Evolutionary conservation across 352 stramenopile species (phyloP).

Genomic region (Peronosclerospora sorghi): DNA sequence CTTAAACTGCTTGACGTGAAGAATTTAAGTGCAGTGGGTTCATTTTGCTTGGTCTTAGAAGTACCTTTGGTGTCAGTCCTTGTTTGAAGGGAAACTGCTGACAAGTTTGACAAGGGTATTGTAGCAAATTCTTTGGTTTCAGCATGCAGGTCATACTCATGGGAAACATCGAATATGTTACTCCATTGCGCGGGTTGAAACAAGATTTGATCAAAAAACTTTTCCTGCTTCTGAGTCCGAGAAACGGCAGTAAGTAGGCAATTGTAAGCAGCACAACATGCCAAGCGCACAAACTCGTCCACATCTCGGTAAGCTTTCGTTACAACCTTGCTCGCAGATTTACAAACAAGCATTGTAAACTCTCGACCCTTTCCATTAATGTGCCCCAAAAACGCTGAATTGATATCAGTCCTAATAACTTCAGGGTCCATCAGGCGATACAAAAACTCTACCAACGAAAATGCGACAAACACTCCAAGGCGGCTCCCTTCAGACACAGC

Average conservation of each 20-base stretch:
- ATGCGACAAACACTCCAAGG: slow-evolving; percentile 48
- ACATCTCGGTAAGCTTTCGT: slow-evolving; percentile 31
- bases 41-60: slow-evolving; percentile 8
- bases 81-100: slow-evolving; percentile 19
- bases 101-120: slow-evolving; percentile 44
- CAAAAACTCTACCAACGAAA: slow-evolving; percentile 49
- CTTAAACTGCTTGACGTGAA: slow-evolving; percentile 71
- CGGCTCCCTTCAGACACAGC: slow-evolving; percentile 16
- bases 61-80: slow-evolving; percentile 7
- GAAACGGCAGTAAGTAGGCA: slow-evolving; percentile 69
- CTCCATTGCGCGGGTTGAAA: slow-evolving; percentile 61
- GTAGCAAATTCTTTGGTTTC: slow-evolving; percentile 44
- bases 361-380: slow-evolving; percentile 63
- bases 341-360: slow-evolving; percentile 81
- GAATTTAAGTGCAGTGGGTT: slow-evolving; percentile 39
- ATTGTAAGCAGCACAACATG: slow-evolving; percentile 56
- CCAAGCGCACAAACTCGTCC: slow-evolving; percentile 30
- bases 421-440: slow-evolving; percentile 56
- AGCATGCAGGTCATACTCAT: slow-evolving; percentile 29
- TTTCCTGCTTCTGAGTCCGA: slow-evolving; percentile 77
- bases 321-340: slow-evolving; percentile 66
- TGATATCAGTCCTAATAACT: slow-evolving; percentile 51
- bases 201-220: slow-evolving; percentile 80
- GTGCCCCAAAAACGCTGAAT: slow-evolving; percentile 58
- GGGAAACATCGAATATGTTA: slow-evolving; percentile 48